A percentile compares a stretch with the other conserved stretches of the same genome.
These are phyloP conservation scores for Darksidea phi DNA, from an alignment of 495 filamentous ascomycete genomes.

Conservation along the genomic window DNA sequence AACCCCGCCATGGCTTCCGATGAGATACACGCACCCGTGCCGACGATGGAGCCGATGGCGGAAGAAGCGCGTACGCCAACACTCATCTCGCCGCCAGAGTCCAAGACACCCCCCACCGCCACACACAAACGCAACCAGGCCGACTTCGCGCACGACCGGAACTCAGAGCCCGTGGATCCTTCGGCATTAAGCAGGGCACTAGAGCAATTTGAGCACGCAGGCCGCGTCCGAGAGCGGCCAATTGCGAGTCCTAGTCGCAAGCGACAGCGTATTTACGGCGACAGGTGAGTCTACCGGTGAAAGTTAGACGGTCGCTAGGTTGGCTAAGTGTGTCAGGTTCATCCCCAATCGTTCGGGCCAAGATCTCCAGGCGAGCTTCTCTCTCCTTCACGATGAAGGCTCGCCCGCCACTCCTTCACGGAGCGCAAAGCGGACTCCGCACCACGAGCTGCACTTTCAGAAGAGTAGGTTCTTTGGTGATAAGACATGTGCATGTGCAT, in stretches of 20 bases:
- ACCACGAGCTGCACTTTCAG: slow-evolving; percentile 91
- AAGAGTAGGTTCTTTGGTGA: slow-evolving; percentile 62
- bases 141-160: slow-evolving; percentile 41
- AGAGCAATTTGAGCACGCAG: slow-evolving; percentile 63
- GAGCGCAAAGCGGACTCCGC: slow-evolving; percentile 76
- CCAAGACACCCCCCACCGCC: slow-evolving; percentile 48
- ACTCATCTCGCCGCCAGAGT: slow-evolving; percentile 46
- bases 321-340: slow-evolving; percentile 59
- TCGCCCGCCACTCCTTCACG: slow-evolving; percentile 88
- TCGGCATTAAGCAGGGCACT: slow-evolving; percentile 62
- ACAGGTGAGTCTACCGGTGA: slow-evolving; percentile 56
- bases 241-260: slow-evolving; percentile 80
- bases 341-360: slow-evolving; percentile 93
- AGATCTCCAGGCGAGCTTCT: slow-evolving; percentile 88
- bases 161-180: slow-evolving; percentile 60
- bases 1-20: not conserved
- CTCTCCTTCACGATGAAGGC: slow-evolving; percentile 82
- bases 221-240: slow-evolving; percentile 62
- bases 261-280: slow-evolving; percentile 79
- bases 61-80: slow-evolving; percentile 37
- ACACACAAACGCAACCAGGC: slow-evolving; percentile 45
- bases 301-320: not conserved
- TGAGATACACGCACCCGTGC: slow-evolving; percentile 8
- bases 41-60: slow-evolving; percentile 5
- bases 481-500: not conserved